Percentiles rank a stretch among this genome's conserved stretches.
Evolutionary conservation across 192 early-diverging fungal species (phyloP).

Genomic region (Dissophora ornata): DNA sequence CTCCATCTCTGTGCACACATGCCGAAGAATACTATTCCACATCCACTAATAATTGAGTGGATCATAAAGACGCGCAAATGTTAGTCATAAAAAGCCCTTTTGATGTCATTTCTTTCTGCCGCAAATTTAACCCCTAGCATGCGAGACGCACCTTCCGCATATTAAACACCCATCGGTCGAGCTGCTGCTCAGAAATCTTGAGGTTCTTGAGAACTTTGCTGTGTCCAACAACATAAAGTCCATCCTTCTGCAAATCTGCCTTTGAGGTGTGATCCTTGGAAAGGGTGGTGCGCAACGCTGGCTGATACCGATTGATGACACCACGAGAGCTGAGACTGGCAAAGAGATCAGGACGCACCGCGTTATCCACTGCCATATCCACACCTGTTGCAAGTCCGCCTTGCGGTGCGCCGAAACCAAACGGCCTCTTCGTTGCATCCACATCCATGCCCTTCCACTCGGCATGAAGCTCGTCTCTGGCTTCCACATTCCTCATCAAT

Average conservation of each 20-base stretch:
- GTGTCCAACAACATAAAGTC: slow-evolving; percentile 39
- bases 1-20: slow-evolving; percentile 40
- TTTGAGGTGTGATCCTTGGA: slow-evolving; percentile 53
- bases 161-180: slow-evolving; percentile 48
- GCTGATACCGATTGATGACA: slow-evolving; percentile 27
- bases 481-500: slow-evolving; percentile 44
- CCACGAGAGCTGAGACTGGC: slow-evolving; percentile 25
- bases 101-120: too few relatives aligned
- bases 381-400: slow-evolving; percentile 14
- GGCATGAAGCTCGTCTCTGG: slow-evolving; percentile 33
- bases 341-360: slow-evolving; percentile 22
- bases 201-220: slow-evolving; percentile 45
- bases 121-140: too few relatives aligned
- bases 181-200: slow-evolving; percentile 39
- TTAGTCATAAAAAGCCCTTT: background rate
- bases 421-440: slow-evolving; percentile 31
- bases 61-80: too few relatives aligned
- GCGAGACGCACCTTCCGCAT: slow-evolving; percentile 33
- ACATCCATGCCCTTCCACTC: slow-evolving; percentile 34
- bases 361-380: slow-evolving; percentile 28
- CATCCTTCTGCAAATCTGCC: slow-evolving; percentile 48
- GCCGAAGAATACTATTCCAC: slow-evolving; percentile 33
- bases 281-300: slow-evolving; percentile 42
- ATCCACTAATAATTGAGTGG: too few relatives aligned
- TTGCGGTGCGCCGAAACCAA: slow-evolving; percentile 23